Evolutionary conservation across 1,284 basidiomycete species (phyloP), one percentile per base, ranked within the genome.

Genomic region (Volvariella volvacea): DNA sequence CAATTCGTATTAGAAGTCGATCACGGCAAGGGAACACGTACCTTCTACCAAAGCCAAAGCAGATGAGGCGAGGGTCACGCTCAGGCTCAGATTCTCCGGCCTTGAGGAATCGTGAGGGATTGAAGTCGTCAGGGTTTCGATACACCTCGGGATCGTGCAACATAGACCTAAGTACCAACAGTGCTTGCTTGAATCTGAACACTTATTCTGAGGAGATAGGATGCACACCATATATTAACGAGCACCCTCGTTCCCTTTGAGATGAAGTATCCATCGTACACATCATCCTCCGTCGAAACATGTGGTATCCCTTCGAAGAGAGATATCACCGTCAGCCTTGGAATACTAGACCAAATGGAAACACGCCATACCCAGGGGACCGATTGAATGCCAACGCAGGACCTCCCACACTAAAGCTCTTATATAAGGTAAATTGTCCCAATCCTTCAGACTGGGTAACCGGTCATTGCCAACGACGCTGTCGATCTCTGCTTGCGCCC

Each of bases 21-120:
- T 17, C 20, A 6, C 39, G 39, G 20, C n/a, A n/a, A n/a, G n/a
- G n/a, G n/a, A n/a, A n/a, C n/a, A 20, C 34, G 6, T 36, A 36
- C 34, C 39, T 40, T 19, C 39, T 7, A 8, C 59, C 59, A 30
- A 54, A 63, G 4, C 62, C 62, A 43, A 64, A 64, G 41, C 55
- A 60, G 1, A 55, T 22, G 1, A 22, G 49, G 12, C 58, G 51
- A 2, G 62, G 60, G 40, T 63, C 54, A 6, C 49, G 50, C 47
- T 59, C 55, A 14, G 48, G 46, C 10, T 53, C 52, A 2, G 39
- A 9, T 3, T 36, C 45, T 38, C 48, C 48, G 9, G 49, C 28
- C 8, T 40, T 40, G n/a, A 40, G 17, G 39, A 40, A 40, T 9
- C 39, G 39, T 15, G 12, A 6, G 6, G 39, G 39, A n/a, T 22